Base-by-base conservation (phyloP, 1,139 yeast species). In the Candida buenavistaensis region DNA sequence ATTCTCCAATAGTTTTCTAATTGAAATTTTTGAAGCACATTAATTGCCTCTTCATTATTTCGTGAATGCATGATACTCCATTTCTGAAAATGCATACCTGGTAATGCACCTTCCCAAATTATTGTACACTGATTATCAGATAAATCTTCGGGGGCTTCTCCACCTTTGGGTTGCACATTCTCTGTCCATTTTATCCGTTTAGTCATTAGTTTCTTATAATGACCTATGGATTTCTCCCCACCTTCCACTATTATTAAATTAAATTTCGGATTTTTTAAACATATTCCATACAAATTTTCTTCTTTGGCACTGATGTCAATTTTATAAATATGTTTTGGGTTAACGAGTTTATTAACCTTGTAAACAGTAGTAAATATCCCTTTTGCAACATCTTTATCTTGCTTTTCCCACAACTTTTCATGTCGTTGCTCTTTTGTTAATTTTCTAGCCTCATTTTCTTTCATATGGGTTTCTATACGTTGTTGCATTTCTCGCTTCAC, bases 241-340 rank as follows among this genome's bases (percentile, higher is more conserved):
- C 96, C 96, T 55, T 84, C 90, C 4, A 79, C 85, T 4, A 87
- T 66, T 1, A 90, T 71, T 33, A 89, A 53, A 32, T 75, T 77
- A 46, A 78, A 73, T 1, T 70, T 70, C 0, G 66, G 67, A 28
- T 60, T 62, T 4, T 52, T 47, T 9, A 70, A 39, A 37, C 72
- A 63, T 21, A 82, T 64, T 0, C 97, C 97, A 6, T 63, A 65
- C 22, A 90, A 59, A 6, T 71, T 75, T 40, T 79, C 55, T 50
- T 89, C 94, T 45, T 78, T 78, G 3, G 96, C 95, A 58, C 87
- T 89, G 40, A 75, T 76, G 48, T 85, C 89, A 14, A 89, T 70
- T 52, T 88, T 88, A 58, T 68, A 88, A 29, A 75, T 62, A 44
- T 86, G 87, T 43, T 80, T 80, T 0, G 85, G 82, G 52, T 82